Percentiles rank a stretch among this genome's conserved stretches.
phyloP scores from a whole-genome alignment of 306 rosid genomes.

The Lablab purpureus region DNA sequence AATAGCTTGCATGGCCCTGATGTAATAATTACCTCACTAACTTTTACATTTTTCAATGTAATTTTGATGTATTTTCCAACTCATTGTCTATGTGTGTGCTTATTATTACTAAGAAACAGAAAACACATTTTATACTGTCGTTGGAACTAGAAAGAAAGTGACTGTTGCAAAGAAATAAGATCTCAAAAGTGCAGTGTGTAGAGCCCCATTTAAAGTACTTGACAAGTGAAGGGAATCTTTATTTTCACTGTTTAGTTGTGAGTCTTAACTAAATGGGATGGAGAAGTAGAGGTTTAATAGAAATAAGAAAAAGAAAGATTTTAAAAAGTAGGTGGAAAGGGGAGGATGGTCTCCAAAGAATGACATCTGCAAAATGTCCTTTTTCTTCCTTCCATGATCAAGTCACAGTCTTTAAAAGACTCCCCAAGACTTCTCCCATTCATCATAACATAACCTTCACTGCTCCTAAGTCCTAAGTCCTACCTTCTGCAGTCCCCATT shows the following conservation, averaged over 20 bases:
- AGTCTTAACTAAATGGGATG: slow-evolving; percentile 51
- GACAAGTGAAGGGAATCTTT: slow-evolving; percentile 69
- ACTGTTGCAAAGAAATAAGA: slow-evolving; percentile 68
- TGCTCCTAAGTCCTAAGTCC: slow-evolving; percentile 15
- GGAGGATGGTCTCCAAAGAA: slow-evolving; percentile 60
- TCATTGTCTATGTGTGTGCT: slow-evolving; percentile 28
- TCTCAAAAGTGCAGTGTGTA: slow-evolving; percentile 53
- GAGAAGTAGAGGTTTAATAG: slow-evolving; percentile 59
- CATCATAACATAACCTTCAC: slow-evolving; percentile 44
- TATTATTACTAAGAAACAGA: slow-evolving; percentile 36
- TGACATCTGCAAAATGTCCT: slow-evolving; percentile 68
- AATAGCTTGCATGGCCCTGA: slow-evolving; percentile 60
- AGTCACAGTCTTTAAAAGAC: slow-evolving; percentile 70
- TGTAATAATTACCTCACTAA: slow-evolving; percentile 64
- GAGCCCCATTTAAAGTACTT: slow-evolving; percentile 61
- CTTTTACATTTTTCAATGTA: slow-evolving; percentile 26
- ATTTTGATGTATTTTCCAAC: slow-evolving; percentile 6
- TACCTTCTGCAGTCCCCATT: slow-evolving; percentile 44
- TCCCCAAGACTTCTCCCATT: slow-evolving; percentile 49
- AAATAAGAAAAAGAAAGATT: slow-evolving; percentile 54
- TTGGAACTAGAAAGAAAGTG: slow-evolving; percentile 73
- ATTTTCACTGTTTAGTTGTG: slow-evolving; percentile 65
- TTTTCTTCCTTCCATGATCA: slow-evolving; percentile 55
- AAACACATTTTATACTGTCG: slow-evolving; percentile 53
- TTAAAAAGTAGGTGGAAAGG: slow-evolving; percentile 59